Evolutionary conservation across 2,329 filamentous ascomycete genomes (phyloP), one percentile per base, ranked within the genome.

Genomic region (Fusarium virguliforme): DNA sequence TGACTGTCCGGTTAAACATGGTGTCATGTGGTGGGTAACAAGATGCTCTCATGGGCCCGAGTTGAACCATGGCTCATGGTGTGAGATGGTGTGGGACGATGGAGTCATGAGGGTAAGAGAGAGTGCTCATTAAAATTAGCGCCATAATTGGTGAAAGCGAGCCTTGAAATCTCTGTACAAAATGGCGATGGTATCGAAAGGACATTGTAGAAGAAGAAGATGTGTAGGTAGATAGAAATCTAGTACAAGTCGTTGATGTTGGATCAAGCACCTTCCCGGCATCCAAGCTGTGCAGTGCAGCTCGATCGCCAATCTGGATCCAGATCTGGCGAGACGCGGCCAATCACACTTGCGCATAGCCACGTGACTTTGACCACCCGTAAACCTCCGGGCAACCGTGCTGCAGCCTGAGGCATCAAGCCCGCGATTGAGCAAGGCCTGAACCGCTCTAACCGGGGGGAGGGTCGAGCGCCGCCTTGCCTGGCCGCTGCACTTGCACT

Each of bases 401-500:
- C 24, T n/a, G 22, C 2, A 8, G 54, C 66, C 70, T 72, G 43
- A 72, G 70, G 70, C 70, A 74, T 3, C 53, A 62, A 71, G 50
- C 26, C 54, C 60, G 57, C 34, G 22, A 70, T 35, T 18, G 18
- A 62, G 54, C 70, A 65, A 65, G 65, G 66, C 64, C 68, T 18
- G 67, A 62, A 75, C 66, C 73, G 72, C 73, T 73, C 69, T 67
- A 77, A 71, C 72, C 73, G 67, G 74, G 73, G 66, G 74, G 73
- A 69, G 61, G 18, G 18, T 18, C 70, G 72, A 67, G 65, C 53
- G 34, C 55, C 46, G 55, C 51, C 64, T 70, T 48, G 43, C 43
- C 43, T 48, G 18, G 18, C 18, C 18, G 18, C 18, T 18, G 18
- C 18, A 18, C 18, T 18, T 18, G 43, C 43, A 48, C 43, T 72